These are phyloP conservation scores for Platanus orientalis DNA, from an alignment of 164 flowering plant species.

Conservation along the genomic window DNA sequence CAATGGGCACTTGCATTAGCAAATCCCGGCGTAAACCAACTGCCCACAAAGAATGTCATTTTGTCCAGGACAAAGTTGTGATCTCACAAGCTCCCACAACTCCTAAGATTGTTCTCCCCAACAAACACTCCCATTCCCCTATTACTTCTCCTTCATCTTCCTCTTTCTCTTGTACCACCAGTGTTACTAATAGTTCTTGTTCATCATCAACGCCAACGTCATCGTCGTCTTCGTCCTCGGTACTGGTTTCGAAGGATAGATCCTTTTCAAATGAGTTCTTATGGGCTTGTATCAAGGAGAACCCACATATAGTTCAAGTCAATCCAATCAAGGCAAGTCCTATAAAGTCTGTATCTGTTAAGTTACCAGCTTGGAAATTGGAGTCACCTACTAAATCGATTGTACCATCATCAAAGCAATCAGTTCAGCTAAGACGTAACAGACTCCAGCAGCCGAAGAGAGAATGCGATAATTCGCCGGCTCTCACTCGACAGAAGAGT, in stretches of 20 bases:
- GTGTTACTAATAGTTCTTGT: slow-evolving; percentile 9
- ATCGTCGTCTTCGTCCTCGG: slow-evolving; percentile 22
- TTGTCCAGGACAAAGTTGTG: slow-evolving; percentile 55
- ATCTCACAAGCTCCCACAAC: slow-evolving; percentile 33
- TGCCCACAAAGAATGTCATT: slow-evolving; percentile 10
- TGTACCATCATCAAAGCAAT: slow-evolving; percentile 1
- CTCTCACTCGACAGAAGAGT: slow-evolving; percentile 38
- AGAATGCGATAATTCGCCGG: slow-evolving; percentile 32
- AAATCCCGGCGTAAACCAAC: slow-evolving; percentile 38
- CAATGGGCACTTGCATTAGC: slow-evolving; percentile 76
- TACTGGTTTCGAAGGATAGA: slow-evolving; percentile 24
- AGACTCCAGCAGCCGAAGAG: slow-evolving; percentile 27
- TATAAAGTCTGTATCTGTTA: not conserved
- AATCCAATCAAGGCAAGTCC: slow-evolving; percentile 20
- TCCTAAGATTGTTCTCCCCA: slow-evolving; percentile 10
- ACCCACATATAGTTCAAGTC: slow-evolving; percentile 44
- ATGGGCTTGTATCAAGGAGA: slow-evolving; percentile 49
- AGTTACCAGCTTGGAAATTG: not conserved
- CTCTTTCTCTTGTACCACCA: slow-evolving; percentile 26
- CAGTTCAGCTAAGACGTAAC: slow-evolving; percentile 5
- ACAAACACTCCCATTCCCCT: slow-evolving; percentile 8
- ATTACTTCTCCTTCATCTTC: slow-evolving; percentile 13
- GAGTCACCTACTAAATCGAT: not conserved
- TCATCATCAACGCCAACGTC: slow-evolving; percentile 10
- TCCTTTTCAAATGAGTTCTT: slow-evolving; percentile 65